phyloP scores from a whole-genome alignment of 2,329 filamentous ascomycete species.

The Xylariales sp. region DNA sequence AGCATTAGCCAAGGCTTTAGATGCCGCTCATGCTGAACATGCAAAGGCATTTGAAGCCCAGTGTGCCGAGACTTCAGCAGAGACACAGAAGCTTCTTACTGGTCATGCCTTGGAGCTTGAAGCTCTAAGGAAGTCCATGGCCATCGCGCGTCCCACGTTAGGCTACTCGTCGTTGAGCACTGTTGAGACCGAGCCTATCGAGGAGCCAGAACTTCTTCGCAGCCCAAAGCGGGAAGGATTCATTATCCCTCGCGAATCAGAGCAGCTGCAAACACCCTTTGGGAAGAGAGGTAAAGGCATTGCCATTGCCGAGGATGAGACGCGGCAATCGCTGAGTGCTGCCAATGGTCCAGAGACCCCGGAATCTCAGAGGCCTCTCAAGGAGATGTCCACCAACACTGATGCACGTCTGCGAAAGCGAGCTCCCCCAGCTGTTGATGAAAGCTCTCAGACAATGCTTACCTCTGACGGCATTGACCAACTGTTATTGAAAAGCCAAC shows the following conservation, averaged over 20 bases:
- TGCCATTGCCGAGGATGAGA: conserved; percentile 60
- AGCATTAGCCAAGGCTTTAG: conserved; percentile 17
- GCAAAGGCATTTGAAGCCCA: conserved; percentile 18
- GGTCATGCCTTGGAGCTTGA: conserved; percentile 25
- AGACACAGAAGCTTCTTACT: conserved; percentile 21
- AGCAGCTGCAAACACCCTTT: conserved; percentile 35
- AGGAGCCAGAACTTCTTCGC: conserved; percentile 30
- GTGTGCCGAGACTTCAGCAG: conserved; percentile 16
- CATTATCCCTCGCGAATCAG: conserved; percentile 48
- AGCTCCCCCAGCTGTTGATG: conserved; percentile 53
- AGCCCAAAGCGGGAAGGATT: conserved; percentile 53
- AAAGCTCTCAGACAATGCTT: conserved; percentile 75
- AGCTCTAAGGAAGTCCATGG: conserved; percentile 22
- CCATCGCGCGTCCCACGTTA: conserved; percentile 22
- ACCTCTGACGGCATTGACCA: conserved; percentile 79
- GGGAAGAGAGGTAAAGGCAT: conserved; percentile 37
- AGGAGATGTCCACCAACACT: conserved; percentile 58
- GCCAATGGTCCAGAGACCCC: conserved; percentile 40
- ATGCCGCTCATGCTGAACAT: conserved; percentile 17
- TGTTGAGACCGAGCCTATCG: conserved; percentile 41
- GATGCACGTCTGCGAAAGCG: conserved; percentile 35
- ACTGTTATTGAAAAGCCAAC: conserved; percentile 55
- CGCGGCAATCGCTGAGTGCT: conserved; percentile 46
- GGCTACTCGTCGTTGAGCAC: conserved; percentile 42
- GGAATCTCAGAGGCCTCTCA: conserved; percentile 54